These are phyloP conservation scores for Mycena kentingensis DNA, from an alignment of 768 basidiomycete genomes.

Conservation along the genomic window DNA sequence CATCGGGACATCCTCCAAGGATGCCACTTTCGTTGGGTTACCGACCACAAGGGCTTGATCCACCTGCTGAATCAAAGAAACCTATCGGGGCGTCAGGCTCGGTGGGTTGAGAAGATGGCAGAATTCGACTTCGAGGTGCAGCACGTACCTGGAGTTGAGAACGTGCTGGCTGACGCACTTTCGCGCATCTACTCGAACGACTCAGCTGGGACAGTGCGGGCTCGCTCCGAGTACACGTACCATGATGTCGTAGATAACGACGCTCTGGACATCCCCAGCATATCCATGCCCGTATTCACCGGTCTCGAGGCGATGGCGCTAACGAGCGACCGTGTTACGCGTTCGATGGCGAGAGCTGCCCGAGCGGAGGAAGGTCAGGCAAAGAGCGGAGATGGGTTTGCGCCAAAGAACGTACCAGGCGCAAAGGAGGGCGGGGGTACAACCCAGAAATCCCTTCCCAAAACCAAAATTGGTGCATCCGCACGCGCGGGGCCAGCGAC, in stretches of 20 bases:
- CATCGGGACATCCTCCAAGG: conserved; percentile 12
- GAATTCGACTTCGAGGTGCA: conserved; percentile 11
- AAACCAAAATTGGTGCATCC: background rate
- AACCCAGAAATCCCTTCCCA: background rate
- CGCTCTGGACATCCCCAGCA: background rate
- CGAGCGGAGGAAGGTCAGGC: background rate
- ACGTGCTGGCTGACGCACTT: conserved; percentile 10
- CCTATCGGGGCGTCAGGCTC: conserved; percentile 7
- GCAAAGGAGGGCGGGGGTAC: conserved; percentile 16
- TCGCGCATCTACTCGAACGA: conserved; percentile 12
- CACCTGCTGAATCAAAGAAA: conserved; percentile 4
- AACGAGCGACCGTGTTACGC: conserved; percentile 1
- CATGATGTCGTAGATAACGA: conserved; percentile 10
- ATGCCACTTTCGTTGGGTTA: conserved; percentile 5
- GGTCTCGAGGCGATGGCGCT: conserved; percentile 3
- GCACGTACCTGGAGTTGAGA: conserved; percentile 12
- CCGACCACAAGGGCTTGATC: conserved; percentile 9
- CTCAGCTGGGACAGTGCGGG: conserved; percentile 7
- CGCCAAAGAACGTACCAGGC: background rate
- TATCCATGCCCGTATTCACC: conserved; percentile 6
- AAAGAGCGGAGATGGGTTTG: background rate
- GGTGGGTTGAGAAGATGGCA: conserved; percentile 14
- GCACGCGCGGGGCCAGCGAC: background rate
- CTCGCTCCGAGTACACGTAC: conserved; percentile 15
- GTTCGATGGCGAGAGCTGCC: background rate